Percentiles rank a stretch among this genome's conserved stretches.
phyloP scores from a whole-genome alignment of 176 grass and related monocot species.

The Avena insularis region DNA sequence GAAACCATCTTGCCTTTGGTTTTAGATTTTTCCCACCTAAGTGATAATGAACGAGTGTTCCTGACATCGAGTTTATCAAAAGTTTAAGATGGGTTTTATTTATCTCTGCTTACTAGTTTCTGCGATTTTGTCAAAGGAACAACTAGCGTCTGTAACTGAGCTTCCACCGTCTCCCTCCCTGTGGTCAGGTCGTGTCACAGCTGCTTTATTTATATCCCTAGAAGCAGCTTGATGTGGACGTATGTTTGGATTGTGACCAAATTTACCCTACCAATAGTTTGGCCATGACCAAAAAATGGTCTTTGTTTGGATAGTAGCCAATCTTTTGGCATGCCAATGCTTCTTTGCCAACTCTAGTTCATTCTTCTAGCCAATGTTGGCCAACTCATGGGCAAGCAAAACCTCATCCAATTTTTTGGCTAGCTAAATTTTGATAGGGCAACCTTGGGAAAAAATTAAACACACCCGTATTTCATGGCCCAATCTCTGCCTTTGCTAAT shows the following conservation, averaged over 20 bases:
- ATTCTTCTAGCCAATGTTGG: background rate
- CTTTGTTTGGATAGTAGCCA: background rate
- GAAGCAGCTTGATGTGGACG: background rate
- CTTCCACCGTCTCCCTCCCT: background rate
- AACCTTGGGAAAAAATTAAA: background rate
- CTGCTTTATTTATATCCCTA: background rate
- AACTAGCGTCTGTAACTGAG: background rate
- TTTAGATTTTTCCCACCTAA: background rate
- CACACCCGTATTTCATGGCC: background rate
- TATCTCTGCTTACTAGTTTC: slow-evolving; percentile 3
- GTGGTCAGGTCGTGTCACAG: background rate
- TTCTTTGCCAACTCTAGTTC: background rate
- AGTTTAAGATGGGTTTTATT: background rate
- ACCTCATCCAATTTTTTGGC: background rate
- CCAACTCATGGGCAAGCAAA: background rate
- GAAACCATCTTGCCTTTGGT: background rate
- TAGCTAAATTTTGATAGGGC: background rate
- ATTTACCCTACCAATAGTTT: background rate
- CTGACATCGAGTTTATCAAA: background rate
- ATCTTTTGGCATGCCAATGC: slow-evolving; percentile 1
- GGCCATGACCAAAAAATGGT: background rate
- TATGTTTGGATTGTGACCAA: background rate
- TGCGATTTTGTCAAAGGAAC: background rate
- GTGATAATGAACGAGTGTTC: background rate
- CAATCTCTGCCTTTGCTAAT: background rate